phyloP scores from a whole-genome alignment of 495 filamentous ascomycete genomes.

The Aeminium ludgeri region DNA sequence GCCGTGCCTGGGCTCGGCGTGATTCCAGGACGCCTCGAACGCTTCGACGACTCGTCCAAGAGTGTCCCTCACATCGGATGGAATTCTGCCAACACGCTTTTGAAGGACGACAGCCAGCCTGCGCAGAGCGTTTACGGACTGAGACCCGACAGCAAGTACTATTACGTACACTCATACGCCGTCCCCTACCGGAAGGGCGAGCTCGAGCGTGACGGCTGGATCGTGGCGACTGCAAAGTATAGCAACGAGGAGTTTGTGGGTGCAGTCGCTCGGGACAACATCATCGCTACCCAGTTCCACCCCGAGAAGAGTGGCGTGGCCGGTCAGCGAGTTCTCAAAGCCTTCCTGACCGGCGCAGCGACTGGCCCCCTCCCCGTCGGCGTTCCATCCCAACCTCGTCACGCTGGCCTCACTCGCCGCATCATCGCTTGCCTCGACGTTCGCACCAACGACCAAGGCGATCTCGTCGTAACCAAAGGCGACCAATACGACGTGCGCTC shows the following conservation, averaged over 20 bases:
- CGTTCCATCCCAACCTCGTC: conserved; percentile 11
- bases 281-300: conserved; percentile 91
- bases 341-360: conserved; percentile 57
- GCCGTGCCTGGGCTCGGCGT: conserved; percentile 54
- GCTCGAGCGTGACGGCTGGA: conserved; percentile 67
- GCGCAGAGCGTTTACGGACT: conserved; percentile 54
- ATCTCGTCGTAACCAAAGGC: conserved; percentile 93
- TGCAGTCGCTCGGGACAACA: conserved; percentile 64
- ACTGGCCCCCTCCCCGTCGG: conserved; percentile 29
- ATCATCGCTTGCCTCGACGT: conserved; percentile 96
- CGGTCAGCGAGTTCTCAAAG: conserved; percentile 63
- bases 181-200: conserved; percentile 53
- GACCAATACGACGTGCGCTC: conserved; percentile 99
- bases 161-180: conserved; percentile 94
- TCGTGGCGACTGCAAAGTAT: conserved; percentile 72
- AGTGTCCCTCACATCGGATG: conserved; percentile 95
- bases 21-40: conserved; percentile 50
- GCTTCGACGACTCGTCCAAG: conserved; percentile 62
- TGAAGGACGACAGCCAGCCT: conserved; percentile 27
- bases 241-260: conserved; percentile 84
- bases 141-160: conserved; percentile 72
- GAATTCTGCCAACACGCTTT: conserved; percentile 62
- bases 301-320: conserved; percentile 92
- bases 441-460: conserved; percentile 85
- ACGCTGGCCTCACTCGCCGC: conserved; percentile 62